phyloP scores from a whole-genome alignment of 495 filamentous ascomycete genomes.

The Letharia columbiana region DNA sequence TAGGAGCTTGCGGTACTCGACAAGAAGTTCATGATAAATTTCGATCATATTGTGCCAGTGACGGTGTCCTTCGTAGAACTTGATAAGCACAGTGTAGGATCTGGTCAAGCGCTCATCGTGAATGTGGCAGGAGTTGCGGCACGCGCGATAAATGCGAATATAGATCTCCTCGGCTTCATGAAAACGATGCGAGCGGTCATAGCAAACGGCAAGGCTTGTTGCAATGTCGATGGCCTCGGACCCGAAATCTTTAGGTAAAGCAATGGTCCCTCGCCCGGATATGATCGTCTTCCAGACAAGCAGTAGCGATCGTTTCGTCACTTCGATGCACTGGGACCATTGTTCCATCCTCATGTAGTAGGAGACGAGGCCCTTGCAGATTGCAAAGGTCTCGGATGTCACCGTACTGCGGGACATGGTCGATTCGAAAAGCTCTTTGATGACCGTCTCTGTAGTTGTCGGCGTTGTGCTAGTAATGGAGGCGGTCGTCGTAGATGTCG shows the following conservation, averaged over 20 bases:
- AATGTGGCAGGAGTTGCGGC: constrained; percentile 35
- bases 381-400: constrained; percentile 25
- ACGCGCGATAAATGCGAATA: constrained; percentile 48
- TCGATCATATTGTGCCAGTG: constrained; percentile 39
- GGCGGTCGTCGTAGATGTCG: constrained; percentile 29
- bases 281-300: constrained; percentile 40
- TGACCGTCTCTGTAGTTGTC: constrained; percentile 34
- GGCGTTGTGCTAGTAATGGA: constrained; percentile 30
- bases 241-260: constrained; percentile 28
- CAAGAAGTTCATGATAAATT: constrained; percentile 39
- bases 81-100: constrained; percentile 31
- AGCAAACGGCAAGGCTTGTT: constrained; percentile 36
- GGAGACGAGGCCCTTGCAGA: constrained; percentile 36
- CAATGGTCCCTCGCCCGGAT: constrained; percentile 32
- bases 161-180: constrained; percentile 51
- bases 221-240: constrained; percentile 37
- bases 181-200: constrained; percentile 34
- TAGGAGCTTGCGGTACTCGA: constrained; percentile 37
- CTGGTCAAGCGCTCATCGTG: constrained; percentile 35
- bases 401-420: constrained; percentile 27
- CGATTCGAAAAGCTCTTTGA: constrained; percentile 37
- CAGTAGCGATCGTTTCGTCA: constrained; percentile 34
- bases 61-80: constrained; percentile 41
- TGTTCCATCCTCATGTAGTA: constrained; percentile 36
- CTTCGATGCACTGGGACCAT: constrained; percentile 38